Conservation (phyloP, 2,329 filamentous ascomycete species). For the Xylariaceae sp. region DNA sequence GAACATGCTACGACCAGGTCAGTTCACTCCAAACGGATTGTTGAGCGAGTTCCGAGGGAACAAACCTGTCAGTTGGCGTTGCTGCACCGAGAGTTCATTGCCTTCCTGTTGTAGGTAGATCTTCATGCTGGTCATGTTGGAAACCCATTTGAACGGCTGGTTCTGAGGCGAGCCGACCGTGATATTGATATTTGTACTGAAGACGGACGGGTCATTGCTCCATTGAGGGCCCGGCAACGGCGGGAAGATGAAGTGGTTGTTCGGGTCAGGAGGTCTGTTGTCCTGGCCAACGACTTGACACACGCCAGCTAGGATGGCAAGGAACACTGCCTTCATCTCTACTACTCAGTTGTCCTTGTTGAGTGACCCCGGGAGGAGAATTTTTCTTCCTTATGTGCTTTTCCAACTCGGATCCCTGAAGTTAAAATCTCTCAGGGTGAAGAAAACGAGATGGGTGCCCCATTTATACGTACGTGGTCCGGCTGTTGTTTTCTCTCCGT, state of each 20-base stretch:
- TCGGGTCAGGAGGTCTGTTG: conserved; percentile 8
- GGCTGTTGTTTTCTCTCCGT: too few species aligned
- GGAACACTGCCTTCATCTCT: background rate
- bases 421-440: background rate
- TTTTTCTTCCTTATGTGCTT: too few species aligned
- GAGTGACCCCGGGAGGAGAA: too few species aligned
- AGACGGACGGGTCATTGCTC: conserved; percentile 14
- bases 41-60: background rate
- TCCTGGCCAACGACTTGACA: conserved; percentile 7
- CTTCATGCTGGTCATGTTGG: conserved; percentile 9
- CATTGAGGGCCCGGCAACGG: conserved; percentile 12
- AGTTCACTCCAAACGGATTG: background rate
- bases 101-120: background rate
- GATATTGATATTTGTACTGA: conserved; percentile 13
- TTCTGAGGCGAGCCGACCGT: conserved; percentile 7
- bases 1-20: background rate
- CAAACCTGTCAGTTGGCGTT: background rate
- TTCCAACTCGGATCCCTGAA: background rate
- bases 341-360: too few species aligned
- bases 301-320: background rate
- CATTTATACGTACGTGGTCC: background rate
- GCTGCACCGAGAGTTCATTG: background rate
- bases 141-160: conserved; percentile 18
- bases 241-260: conserved; percentile 20
- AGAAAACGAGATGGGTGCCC: background rate